Evolutionary conservation across 305 asterid genomes (phyloP).

Genomic region (Ajuga reptans): DNA sequence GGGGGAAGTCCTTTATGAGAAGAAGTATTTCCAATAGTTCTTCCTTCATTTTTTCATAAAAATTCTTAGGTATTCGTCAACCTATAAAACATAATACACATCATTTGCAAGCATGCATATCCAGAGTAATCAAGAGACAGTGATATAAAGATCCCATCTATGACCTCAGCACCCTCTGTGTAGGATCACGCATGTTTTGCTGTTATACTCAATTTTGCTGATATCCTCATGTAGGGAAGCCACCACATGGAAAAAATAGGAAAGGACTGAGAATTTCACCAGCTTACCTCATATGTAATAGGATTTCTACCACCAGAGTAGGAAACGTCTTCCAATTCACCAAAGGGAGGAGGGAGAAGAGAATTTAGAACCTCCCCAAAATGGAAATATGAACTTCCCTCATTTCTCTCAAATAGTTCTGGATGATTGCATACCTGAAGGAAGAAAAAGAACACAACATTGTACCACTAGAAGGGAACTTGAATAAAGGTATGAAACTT

Average conservation of each 20-base stretch:
- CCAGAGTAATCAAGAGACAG: neutral
- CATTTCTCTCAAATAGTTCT: constrained; percentile 95
- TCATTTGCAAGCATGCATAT: neutral
- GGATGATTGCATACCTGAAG: constrained; percentile 96
- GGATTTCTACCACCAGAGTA: constrained; percentile 83
- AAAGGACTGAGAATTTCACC: neutral
- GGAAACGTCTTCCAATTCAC: constrained; percentile 74
- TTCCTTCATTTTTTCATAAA: constrained; percentile 8
- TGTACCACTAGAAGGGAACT: neutral
- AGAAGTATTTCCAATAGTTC: neutral
- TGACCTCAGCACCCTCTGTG: neutral
- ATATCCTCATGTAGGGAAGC: neutral
- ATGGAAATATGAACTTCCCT: constrained; percentile 77
- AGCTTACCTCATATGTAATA: constrained; percentile 61
- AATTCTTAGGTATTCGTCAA: neutral
- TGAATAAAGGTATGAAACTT: neutral
- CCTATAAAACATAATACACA: neutral
- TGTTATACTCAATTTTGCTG: neutral
- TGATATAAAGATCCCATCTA: neutral
- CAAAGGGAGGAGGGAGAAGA: constrained; percentile 83
- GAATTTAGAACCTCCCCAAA: constrained; percentile 77
- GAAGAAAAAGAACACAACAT: neutral
- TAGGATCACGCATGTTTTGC: constrained; percentile 1
- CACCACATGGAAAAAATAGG: constrained; percentile 2
- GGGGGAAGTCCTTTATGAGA: neutral